Percentiles rank a stretch among this genome's conserved stretches.
Evolutionary conservation across 2,329 filamentous ascomycete species (phyloP).

Genomic region (Niveomyces coronatus): DNA sequence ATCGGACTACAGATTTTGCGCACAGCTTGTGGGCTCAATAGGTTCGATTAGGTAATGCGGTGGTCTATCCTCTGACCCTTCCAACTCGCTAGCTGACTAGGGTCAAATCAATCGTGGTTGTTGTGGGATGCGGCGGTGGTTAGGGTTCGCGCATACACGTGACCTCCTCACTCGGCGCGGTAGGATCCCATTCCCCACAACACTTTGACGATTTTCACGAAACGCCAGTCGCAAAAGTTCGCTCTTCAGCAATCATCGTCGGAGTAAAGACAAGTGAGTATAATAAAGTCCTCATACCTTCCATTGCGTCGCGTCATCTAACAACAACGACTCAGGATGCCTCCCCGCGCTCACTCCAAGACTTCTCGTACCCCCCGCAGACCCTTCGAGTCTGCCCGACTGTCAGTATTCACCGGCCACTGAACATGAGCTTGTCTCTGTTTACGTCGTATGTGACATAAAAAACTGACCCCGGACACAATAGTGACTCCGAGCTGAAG

Average conservation of each 20-base stretch:
- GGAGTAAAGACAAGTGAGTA: conserved; percentile 31
- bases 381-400: conserved; percentile 99
- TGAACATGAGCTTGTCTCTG: conserved; percentile 96
- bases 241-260: conserved; percentile 23
- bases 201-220: conserved; percentile 21
- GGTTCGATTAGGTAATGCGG: conserved; percentile 29
- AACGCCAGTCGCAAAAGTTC: conserved; percentile 9
- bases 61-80: conserved; percentile 17
- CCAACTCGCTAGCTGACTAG: conserved; percentile 6
- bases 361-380: conserved; percentile 98
- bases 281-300: conserved; percentile 8
- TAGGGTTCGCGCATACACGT: conserved; percentile 26
- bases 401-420: conserved; percentile 97
- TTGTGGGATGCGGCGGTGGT: conserved; percentile 14
- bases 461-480: conserved; percentile 54
- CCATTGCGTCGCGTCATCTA: conserved; percentile 16
- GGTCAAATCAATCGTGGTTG: conserved; percentile 21
- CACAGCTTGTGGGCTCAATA: conserved; percentile 27
- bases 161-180: conserved; percentile 12
- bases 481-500: conserved; percentile 98
- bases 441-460: conserved; percentile 77
- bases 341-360: conserved; percentile 76
- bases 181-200: conserved; percentile 23
- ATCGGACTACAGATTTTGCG: conserved; percentile 28
- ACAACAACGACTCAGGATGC: conserved; percentile 25